Evolutionary conservation across 2,329 filamentous ascomycete species (phyloP), one percentile per base, ranked within the genome.

Genomic region (Stachybotrys chartarum): DNA sequence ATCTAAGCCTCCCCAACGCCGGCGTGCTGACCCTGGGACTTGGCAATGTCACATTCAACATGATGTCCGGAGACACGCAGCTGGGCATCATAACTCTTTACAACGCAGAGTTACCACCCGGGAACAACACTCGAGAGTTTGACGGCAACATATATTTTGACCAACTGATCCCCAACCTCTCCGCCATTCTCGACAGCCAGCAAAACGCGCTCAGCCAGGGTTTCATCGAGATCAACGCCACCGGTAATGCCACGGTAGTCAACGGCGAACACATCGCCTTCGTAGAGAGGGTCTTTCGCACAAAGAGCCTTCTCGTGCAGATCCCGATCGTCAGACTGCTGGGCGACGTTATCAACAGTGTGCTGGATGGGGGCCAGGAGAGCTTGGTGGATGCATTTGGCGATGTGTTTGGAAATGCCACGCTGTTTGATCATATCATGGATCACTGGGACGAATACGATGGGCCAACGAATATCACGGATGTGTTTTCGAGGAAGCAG

Each of bases 31-130:
- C 70, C 1, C 71, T 79, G 6, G 72, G 70, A 0, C 65, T 77
- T 4, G 77, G 77, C 11, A 74, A 79, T 59, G 52, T 79, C n/a
- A 74, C 73, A 0, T 69, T 78, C 16, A 75, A 77, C 48, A 53
- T 79, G 17, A 61, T 70, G 53, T 71, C 70, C 0, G 74, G 73
- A 4, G 66, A 72, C n/a, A 56, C 74, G 10, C 64, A 63, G 8
- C 59, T 79, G 7, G 77, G 77, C 6, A 59, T 70, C 1, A 67
- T 75, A 17, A 66, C 65, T 16, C 55, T 77, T 5, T 66, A 69
- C 53, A 67, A 78, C 45, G 65, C 77, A 1, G 32, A 67, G 0
- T 65, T 80, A 5, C 67, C 68, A 16, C 75, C 72, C 0, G 75
- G 74, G 6, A 75, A 78, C 57, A 78, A 77, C 55, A 70, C 68